Percentiles rank a stretch among this genome's conserved stretches.
phyloP scores from a whole-genome alignment of 176 grass and related monocot genomes.

The Oryza officinalis region DNA sequence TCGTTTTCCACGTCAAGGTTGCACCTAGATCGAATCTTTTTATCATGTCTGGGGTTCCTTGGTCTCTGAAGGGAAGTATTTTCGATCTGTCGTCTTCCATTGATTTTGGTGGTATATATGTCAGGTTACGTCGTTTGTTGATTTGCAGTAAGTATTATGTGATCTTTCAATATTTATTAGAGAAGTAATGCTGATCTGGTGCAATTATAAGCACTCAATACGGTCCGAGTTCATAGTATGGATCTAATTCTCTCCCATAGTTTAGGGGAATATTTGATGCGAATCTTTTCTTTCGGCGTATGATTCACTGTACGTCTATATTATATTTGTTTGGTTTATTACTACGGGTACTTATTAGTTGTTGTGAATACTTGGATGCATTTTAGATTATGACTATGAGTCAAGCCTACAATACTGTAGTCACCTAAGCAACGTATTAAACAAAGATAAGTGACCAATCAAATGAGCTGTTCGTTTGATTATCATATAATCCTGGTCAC shows the following conservation, averaged over 20 bases:
- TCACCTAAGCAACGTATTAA: slow-evolving; percentile 15
- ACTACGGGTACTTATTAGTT: not conserved
- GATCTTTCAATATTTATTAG: not conserved
- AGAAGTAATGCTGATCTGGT: slow-evolving; percentile 16
- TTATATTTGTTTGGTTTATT: not conserved
- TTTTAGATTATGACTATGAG: slow-evolving; percentile 12
- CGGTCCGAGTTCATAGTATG: slow-evolving; percentile 15
- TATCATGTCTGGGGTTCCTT: not conserved
- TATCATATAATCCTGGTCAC: slow-evolving; percentile 20
- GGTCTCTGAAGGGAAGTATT: not conserved
- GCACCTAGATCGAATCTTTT: slow-evolving; percentile 28
- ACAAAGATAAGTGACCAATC: slow-evolving; percentile 17
- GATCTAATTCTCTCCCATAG: slow-evolving; percentile 33
- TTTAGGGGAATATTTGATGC: slow-evolving; percentile 44
- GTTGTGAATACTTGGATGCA: not conserved
- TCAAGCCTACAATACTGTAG: slow-evolving; percentile 3
- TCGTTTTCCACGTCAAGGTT: slow-evolving; percentile 25
- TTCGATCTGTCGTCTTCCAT: not conserved
- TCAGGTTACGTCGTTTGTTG: not conserved
- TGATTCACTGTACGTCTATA: not conserved
- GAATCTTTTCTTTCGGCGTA: slow-evolving; percentile 7
- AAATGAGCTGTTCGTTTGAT: slow-evolving; percentile 37
- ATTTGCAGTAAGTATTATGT: not conserved
- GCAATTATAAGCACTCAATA: not conserved
- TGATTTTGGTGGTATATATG: not conserved